These are phyloP conservation scores for Thelonectria olida DNA, from an alignment of 2,329 filamentous ascomycete genomes.

Conservation along the genomic window DNA sequence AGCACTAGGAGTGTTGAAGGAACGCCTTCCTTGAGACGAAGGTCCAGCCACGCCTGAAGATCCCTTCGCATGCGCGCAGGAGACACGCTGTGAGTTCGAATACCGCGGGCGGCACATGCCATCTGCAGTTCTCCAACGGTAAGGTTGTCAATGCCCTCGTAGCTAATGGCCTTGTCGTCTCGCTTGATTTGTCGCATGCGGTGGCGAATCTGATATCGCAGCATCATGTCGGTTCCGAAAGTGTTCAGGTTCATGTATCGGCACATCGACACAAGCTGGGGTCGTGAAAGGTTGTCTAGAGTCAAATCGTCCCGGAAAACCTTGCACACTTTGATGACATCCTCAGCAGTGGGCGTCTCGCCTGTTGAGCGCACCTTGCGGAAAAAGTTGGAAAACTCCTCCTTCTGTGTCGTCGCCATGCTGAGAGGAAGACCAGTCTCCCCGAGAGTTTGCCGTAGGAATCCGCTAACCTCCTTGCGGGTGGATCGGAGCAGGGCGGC, in stretches of 20 bases:
- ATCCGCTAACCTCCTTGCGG: constrained; percentile 91
- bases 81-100: constrained; percentile 91
- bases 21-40: constrained; percentile 93
- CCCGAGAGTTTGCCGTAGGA: constrained; percentile 86
- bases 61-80: constrained; percentile 89
- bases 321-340: constrained; percentile 99
- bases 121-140: constrained; percentile 94
- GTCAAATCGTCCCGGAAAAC: constrained; percentile 98
- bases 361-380: constrained; percentile 92
- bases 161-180: constrained; percentile 93
- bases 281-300: constrained; percentile 93
- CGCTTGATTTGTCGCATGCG: constrained; percentile 99
- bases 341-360: constrained; percentile 85
- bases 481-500: constrained; percentile 82
- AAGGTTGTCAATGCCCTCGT: constrained; percentile 90
- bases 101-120: constrained; percentile 89
- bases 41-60: constrained; percentile 91
- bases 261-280: constrained; percentile 97
- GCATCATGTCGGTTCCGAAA: constrained; percentile 97
- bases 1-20: constrained; percentile 94
- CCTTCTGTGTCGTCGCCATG: constrained; percentile 83
- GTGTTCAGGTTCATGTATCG: constrained; percentile 98
- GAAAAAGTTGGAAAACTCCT: constrained; percentile 97
- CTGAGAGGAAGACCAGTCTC: constrained; percentile 95
- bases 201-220: constrained; percentile 95